Conservation (phyloP, 2,329 filamentous ascomycete species). For the Hymenoscyphus salicellus region DNA sequence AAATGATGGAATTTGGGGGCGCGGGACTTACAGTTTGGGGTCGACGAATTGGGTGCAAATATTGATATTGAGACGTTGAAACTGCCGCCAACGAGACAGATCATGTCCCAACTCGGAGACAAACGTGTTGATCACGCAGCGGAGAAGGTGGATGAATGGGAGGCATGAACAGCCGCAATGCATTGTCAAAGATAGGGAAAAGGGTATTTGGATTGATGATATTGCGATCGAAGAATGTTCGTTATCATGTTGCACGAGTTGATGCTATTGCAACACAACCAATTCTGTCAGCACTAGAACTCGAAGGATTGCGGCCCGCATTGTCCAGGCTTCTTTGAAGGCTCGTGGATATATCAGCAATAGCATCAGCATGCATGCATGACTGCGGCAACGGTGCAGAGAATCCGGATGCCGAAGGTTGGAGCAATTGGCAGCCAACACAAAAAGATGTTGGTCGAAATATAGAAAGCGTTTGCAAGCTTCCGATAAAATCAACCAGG, state of each 20-base stretch:
- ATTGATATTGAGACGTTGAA: not conserved
- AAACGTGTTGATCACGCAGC: slow-evolving; percentile 2
- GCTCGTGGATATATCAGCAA: not conserved
- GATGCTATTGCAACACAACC: not conserved
- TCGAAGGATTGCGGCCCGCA: slow-evolving; percentile 6
- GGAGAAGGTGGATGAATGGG: slow-evolving; percentile 1
- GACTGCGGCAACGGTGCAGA: slow-evolving; percentile 1
- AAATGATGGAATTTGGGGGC: not conserved
- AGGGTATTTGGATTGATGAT: not conserved
- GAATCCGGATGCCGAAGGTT: not conserved
- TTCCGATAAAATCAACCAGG: not conserved
- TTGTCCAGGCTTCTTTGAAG: not conserved
- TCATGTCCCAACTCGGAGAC: not conserved
- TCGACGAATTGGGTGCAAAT: not conserved
- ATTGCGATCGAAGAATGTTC: not conserved
- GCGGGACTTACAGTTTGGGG: not conserved
- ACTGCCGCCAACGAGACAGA: slow-evolving; percentile 5
- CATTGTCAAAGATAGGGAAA: not conserved
- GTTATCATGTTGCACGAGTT: not conserved
- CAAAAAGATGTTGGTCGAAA: not conserved
- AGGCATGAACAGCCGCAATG: not conserved
- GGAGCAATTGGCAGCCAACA: not conserved
- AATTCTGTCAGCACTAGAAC: not conserved
- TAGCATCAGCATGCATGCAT: slow-evolving; percentile 4
- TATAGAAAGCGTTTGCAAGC: not conserved